phyloP scores from a whole-genome alignment of 1,284 basidiomycete species.

The Meira nashicola region DNA sequence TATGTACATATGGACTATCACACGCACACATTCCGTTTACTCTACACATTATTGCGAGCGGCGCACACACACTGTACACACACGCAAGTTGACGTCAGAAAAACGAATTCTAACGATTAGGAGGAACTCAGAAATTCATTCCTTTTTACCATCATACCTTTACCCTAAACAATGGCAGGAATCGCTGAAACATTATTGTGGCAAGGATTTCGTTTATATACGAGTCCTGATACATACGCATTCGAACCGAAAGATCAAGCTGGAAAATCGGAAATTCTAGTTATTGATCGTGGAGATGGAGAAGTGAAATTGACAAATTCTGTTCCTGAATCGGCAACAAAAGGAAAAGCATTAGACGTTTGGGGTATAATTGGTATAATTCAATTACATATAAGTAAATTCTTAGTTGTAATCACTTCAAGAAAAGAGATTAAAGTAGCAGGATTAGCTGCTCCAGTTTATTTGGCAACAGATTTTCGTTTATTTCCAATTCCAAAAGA shows the following conservation, averaged over 20 bases:
- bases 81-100: too few species aligned
- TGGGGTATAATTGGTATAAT: conserved; percentile 39
- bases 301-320: not conserved
- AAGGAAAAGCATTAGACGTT: conserved; percentile 2
- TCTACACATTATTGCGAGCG: too few species aligned
- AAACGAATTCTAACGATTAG: too few species aligned
- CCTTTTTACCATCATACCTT: too few species aligned
- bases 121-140: too few species aligned
- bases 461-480: conserved; percentile 83
- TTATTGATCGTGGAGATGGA: conserved; percentile 6
- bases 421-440: conserved; percentile 74
- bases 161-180: too few species aligned
- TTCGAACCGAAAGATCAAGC: conserved; percentile 8
- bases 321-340: not conserved
- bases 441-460: conserved; percentile 73
- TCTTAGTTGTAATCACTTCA: conserved; percentile 81
- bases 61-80: too few species aligned
- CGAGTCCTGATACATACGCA: not conserved
- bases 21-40: too few species aligned
- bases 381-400: conserved; percentile 60
- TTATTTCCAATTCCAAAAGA: conserved; percentile 73
- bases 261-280: conserved; percentile 9
- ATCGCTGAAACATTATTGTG: too few species aligned
- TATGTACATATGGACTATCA: too few species aligned
- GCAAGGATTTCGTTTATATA: too few species aligned